Evolutionary conservation across 208 protist genomes (phyloP).

Genomic region (Angomonas ambiguus): DNA sequence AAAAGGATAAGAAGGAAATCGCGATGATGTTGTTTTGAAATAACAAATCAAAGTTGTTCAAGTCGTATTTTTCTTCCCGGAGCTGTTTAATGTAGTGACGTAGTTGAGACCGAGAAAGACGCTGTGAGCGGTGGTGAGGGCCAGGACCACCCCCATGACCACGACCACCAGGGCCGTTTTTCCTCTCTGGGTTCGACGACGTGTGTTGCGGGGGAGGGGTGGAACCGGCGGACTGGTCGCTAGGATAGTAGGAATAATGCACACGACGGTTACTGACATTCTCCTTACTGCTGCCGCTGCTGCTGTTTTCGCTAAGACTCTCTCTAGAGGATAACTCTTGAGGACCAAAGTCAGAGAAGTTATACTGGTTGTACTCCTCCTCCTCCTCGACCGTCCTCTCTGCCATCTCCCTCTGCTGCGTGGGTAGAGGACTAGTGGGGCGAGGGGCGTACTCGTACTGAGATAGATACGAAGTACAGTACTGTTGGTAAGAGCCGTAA

Average conservation of each 20-base stretch:
- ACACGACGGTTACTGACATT: background rate
- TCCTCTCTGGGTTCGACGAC: background rate
- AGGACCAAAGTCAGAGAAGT: background rate
- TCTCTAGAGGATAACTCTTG: too few species aligned
- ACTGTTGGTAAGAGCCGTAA: background rate
- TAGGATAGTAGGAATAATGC: background rate
- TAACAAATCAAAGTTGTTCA: background rate
- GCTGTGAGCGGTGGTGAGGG: background rate
- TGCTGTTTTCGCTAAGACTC: too few species aligned
- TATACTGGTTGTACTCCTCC: background rate
- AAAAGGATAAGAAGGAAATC: constrained; percentile 62
- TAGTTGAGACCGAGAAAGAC: background rate
- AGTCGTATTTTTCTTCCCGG: background rate
- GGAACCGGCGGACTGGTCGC: background rate
- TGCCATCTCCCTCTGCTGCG: background rate
- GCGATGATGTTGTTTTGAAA: constrained; percentile 33
- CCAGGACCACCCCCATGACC: too few species aligned
- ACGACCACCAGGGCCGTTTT: background rate
- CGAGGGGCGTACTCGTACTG: background rate
- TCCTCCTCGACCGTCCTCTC: background rate
- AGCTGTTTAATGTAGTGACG: background rate
- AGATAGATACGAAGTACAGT: background rate
- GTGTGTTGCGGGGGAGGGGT: background rate
- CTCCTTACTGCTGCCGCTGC: too few species aligned
- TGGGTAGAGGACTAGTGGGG: background rate